Evolutionary conservation across 2,329 filamentous ascomycete species (phyloP), one percentile per base, ranked within the genome.

Genomic region (Cladosporium halotolerans): DNA sequence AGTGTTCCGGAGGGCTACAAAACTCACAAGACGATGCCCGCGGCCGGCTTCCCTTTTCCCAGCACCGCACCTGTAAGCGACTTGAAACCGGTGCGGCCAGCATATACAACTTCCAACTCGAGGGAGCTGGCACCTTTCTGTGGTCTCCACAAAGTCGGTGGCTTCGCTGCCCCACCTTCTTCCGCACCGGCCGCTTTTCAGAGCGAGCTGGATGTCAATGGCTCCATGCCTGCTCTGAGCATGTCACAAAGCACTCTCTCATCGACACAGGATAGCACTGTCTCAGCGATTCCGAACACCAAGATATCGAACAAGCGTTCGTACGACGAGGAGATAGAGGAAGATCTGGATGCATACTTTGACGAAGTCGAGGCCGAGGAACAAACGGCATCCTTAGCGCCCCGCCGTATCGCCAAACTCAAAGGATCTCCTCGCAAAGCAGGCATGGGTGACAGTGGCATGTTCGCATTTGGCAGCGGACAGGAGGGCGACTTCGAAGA

Each of bases 1-100:
- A 88, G 88, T 9, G 87, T 97, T 7, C 86, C 89, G 0, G 91
- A 96, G 68, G 92, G 92, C 55, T 96, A 96, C 79, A 95, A 95
- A 75, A 95, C 88, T 1, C 80, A 80, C 69, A 68, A 72, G 57
- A 74, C 65, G 2, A 31, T 67, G 16, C 58, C 58, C 5, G 40
- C 44, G 14, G 44, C 57, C 9, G 59, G 54, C 13, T 66, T 62
- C 38, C 55, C 58, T 9, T 61, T 61, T 38, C 58, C 62, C 3
- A 64, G 59, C 52, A 61, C 57, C 8, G 58, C 57, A 28, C 57
- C 58, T 63, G 66, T 49, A 73, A 76, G 65, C 39, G 31, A 64
- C 57, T 41, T 62, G 64, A 58, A 70, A 62, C 63, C 58, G 45
- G 55, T 54, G 53, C 59, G 52, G 44, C 62, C 60, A 2, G 11